phyloP scores from a whole-genome alignment of 2,329 filamentous ascomycete species.

The Ophiostoma himal-ulmi region DNA sequence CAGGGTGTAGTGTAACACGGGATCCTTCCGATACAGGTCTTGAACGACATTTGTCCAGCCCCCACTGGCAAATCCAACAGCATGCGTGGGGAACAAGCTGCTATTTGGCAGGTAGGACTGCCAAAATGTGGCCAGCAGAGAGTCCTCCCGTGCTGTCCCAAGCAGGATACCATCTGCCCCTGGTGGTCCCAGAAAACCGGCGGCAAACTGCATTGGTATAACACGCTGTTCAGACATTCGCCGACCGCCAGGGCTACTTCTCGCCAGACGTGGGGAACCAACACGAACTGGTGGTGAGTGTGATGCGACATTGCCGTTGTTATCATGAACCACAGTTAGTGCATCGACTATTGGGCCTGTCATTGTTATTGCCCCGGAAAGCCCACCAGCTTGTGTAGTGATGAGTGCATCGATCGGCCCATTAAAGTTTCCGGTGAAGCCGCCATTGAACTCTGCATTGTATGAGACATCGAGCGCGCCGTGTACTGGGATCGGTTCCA shows the following conservation, averaged over 20 bases:
- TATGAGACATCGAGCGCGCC: not conserved
- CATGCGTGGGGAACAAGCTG: conserved; percentile 21
- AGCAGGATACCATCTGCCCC: conserved; percentile 19
- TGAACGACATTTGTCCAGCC: conserved; percentile 27
- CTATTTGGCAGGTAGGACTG: conserved; percentile 26
- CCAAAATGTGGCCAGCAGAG: conserved; percentile 25
- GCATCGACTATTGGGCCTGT: not conserved
- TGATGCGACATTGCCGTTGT: not conserved
- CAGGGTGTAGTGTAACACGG: conserved; percentile 25
- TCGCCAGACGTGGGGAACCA: not conserved
- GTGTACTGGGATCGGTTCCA: not conserved
- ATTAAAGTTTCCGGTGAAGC: not conserved
- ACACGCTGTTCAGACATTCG: conserved; percentile 17
- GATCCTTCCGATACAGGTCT: conserved; percentile 24
- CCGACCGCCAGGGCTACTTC: not conserved
- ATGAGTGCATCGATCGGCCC: not conserved
- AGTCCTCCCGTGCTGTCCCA: conserved; percentile 20
- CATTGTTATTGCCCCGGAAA: not conserved
- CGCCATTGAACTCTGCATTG: not conserved
- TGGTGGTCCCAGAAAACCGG: not conserved
- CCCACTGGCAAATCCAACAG: conserved; percentile 23
- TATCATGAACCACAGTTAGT: not conserved
- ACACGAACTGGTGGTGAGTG: not conserved
- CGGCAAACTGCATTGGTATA: conserved; percentile 14
- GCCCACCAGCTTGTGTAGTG: not conserved